Conservation (phyloP, 2,329 filamentous ascomycete species). For the Ilyonectria sp. region DNA sequence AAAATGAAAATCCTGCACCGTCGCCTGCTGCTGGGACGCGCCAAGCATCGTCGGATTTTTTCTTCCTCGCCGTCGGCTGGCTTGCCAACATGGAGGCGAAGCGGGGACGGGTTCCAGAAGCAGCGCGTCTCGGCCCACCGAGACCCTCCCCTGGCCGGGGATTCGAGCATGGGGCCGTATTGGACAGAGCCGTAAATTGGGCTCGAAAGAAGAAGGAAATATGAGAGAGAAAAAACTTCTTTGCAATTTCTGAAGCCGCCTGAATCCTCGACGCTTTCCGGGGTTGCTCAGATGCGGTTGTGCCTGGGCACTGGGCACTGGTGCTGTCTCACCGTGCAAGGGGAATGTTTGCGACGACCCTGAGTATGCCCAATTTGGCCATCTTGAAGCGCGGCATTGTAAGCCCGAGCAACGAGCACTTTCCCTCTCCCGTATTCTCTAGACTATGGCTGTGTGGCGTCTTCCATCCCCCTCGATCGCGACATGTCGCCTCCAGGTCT, state of each 20-base stretch:
- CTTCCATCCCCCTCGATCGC: conserved; percentile 35
- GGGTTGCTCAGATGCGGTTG: conserved; percentile 9
- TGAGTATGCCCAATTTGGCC: neutral
- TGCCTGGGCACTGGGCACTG: neutral
- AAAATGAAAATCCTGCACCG: conserved; percentile 28
- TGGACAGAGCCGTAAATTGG: conserved; percentile 18
- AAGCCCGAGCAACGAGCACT: neutral
- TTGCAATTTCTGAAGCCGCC: conserved; percentile 1
- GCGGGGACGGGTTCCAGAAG: conserved; percentile 45
- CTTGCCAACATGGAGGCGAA: conserved; percentile 29
- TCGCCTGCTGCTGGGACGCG: conserved; percentile 17
- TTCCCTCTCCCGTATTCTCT: neutral
- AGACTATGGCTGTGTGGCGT: conserved; percentile 30
- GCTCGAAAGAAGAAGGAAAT: conserved; percentile 1
- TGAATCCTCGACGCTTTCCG: conserved; percentile 23
- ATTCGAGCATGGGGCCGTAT: conserved; percentile 13
- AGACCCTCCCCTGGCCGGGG: conserved; percentile 26
- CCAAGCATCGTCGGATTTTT: conserved; percentile 36
- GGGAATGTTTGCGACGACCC: neutral
- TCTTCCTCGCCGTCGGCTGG: conserved; percentile 25
- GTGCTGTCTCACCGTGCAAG: neutral
- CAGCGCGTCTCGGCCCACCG: conserved; percentile 23
- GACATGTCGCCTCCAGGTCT: conserved; percentile 14
- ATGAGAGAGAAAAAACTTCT: neutral
- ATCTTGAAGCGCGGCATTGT: neutral